Conservation (phyloP, 345 rosid species). For the Eucalyptus caleyi region DNA sequence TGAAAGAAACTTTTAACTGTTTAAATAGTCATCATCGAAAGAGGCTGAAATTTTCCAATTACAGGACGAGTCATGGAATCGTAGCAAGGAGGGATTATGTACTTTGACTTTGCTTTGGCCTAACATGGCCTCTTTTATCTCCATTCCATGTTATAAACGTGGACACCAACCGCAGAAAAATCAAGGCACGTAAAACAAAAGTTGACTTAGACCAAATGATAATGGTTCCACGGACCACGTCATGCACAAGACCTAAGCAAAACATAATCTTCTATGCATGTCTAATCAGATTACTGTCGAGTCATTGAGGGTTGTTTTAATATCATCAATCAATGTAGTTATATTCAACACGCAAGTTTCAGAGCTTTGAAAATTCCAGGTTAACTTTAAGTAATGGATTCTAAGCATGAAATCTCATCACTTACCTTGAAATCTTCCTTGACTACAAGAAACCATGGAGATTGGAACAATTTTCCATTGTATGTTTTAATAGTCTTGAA, state of each 20-base stretch:
- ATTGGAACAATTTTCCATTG: neutral
- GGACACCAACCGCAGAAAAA: too few relatives aligned
- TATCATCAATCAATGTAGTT: neutral
- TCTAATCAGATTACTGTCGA: neutral
- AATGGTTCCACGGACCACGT: neutral
- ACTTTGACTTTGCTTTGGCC: too few relatives aligned
- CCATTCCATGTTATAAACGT: too few relatives aligned
- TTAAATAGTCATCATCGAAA: neutral
- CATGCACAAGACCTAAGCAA: neutral
- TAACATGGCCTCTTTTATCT: too few relatives aligned
- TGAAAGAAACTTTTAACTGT: neutral
- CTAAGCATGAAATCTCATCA: neutral
- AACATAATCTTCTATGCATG: neutral
- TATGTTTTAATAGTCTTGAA: too few relatives aligned
- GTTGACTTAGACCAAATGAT: neutral
- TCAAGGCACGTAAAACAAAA: too few relatives aligned
- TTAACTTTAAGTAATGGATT: neutral
- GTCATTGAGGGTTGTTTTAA: too few relatives aligned
- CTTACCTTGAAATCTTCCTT: neutral
- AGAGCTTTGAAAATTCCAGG: neutral
- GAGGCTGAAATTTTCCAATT: neutral
- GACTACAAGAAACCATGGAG: neutral
- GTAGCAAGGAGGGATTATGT: too few relatives aligned
- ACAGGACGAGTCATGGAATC: neutral
- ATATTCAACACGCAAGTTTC: neutral